Conservation (phyloP, 169 alveolate species). For the Cryptosporidium tyzzeri region DNA sequence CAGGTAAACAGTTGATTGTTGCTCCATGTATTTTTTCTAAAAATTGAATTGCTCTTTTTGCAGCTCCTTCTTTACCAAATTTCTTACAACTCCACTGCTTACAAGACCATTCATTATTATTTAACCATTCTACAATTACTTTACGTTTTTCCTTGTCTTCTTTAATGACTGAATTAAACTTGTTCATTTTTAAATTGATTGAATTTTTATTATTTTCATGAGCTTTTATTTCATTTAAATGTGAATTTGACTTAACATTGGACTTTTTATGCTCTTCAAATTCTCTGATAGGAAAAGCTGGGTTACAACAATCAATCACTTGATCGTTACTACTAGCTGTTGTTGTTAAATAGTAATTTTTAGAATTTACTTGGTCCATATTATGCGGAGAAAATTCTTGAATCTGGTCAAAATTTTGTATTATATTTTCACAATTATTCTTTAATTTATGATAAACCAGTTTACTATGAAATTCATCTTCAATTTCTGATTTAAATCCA, state of each 20-base stretch:
- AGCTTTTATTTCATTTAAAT: not conserved
- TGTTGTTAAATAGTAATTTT: not conserved
- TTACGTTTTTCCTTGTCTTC: conserved; percentile 69
- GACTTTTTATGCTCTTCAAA: not conserved
- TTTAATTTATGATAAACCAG: not conserved
- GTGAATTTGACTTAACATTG: not conserved
- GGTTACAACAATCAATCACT: not conserved
- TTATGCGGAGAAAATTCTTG: not conserved
- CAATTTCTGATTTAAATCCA: not conserved
- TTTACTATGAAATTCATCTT: not conserved
- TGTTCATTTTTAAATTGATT: not conserved
- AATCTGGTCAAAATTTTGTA: not conserved
- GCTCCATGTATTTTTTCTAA: conserved; percentile 66
- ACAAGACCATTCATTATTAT: conserved; percentile 44
- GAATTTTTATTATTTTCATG: not conserved
- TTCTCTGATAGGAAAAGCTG: conserved; percentile 51
- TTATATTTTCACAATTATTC: not conserved
- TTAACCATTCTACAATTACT: conserved; percentile 70
- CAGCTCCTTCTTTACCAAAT: conserved; percentile 76
- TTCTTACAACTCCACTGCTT: conserved; percentile 75
- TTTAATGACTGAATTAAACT: conserved; percentile 42
- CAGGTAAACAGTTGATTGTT: conserved; percentile 22
- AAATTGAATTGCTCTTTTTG: conserved; percentile 70
- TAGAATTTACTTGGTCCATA: not conserved
- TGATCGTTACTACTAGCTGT: conserved; percentile 57